Evolutionary conservation across 1,284 basidiomycete genomes (phyloP).

Genomic region (Sporisorium scitamineum): DNA sequence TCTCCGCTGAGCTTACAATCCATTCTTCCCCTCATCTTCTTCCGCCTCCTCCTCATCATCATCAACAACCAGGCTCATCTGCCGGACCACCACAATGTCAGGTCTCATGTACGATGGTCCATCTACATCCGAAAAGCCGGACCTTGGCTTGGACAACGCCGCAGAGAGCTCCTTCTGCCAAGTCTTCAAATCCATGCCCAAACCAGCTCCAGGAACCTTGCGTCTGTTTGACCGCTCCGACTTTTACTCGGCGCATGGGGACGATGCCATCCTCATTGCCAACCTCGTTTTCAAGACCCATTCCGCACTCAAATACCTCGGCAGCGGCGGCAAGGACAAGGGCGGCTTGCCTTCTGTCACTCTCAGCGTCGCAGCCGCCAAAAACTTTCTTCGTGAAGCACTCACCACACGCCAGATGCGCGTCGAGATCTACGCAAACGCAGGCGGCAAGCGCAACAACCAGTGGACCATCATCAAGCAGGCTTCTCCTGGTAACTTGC

Average conservation of each 20-base stretch:
- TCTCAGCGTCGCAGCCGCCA: slow-evolving; percentile 84
- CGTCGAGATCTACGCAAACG: slow-evolving; percentile 80
- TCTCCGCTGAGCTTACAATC: slow-evolving; percentile 5
- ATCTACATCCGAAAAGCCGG: slow-evolving; percentile 54
- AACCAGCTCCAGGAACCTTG: slow-evolving; percentile 54
- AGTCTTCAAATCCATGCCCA: slow-evolving; percentile 56
- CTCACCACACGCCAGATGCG: slow-evolving; percentile 89
- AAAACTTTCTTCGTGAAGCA: slow-evolving; percentile 87
- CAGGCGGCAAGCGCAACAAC: slow-evolving; percentile 79
- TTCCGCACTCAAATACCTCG: slow-evolving; percentile 67
- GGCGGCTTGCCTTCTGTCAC: slow-evolving; percentile 73
- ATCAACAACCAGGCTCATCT: neutral
- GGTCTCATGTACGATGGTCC: slow-evolving; percentile 65
- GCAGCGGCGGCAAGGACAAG: slow-evolving; percentile 49
- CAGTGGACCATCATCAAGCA: slow-evolving; percentile 78
- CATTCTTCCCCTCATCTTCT: neutral
- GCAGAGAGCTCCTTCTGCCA: slow-evolving; percentile 60
- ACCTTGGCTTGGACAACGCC: slow-evolving; percentile 55
- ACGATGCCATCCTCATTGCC: slow-evolving; percentile 89
- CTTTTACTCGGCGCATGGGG: slow-evolving; percentile 88
- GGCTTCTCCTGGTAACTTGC: slow-evolving; percentile 94
- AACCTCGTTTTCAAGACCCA: slow-evolving; percentile 75
- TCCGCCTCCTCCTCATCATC: neutral
- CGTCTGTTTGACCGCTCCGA: slow-evolving; percentile 73
- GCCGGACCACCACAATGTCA: slow-evolving; percentile 51